Base-by-base conservation (phyloP, 345 rosid genomes). In the Melaleuca alternifolia region DNA sequence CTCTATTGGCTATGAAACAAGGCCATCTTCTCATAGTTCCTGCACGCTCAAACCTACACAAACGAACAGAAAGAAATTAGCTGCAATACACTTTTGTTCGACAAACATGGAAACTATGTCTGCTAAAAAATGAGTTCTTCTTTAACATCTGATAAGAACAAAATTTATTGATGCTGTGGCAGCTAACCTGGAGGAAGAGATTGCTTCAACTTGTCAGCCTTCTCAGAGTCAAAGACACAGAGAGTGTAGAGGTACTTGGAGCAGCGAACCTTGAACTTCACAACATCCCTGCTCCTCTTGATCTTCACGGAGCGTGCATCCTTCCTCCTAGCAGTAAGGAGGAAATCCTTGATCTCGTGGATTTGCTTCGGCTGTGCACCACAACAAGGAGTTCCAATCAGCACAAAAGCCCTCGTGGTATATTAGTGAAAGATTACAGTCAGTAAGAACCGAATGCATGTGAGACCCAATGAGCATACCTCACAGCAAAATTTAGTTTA, bases 261-360 rank as follows among this genome's bases (percentile, higher is more conserved):
- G 91, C 98, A 97, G 51, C 98, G 92, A 61, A 96, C 98, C 95
- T 96, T 97, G 93, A 97, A 97, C 93, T 97, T 97, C 71, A 94
- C 96, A 11, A 91, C 94, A 85, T 94, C 95, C 82, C 84, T 94
- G 93, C 96, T 92, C 91, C 92, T 95, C 95, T 96, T 96, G 90
- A 95, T 96, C 89, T 96, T 96, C 93, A 96, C 99, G 0, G 98
- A 94, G 87, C 95, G 92, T 1, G 97, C 99, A 87, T 97, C 98
- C 75, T 97, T 97, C 94, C 99, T 96, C 87, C 99, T 92, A 30
- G 97, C 99, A 82, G 99, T 95, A 65, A 96, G 92, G 88, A 97
- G 99, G 92, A 97, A 97, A 90, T 96, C 99, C 92, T 95, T 96
- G 86, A 96, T 95, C 95, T 97, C 99, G 8, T 94, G 98, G 84